A percentile compares a stretch with the other conserved stretches of the same genome.
phyloP scores from a whole-genome alignment of 305 asterid genomes.

The Fraxinus xanthoxyloides region DNA sequence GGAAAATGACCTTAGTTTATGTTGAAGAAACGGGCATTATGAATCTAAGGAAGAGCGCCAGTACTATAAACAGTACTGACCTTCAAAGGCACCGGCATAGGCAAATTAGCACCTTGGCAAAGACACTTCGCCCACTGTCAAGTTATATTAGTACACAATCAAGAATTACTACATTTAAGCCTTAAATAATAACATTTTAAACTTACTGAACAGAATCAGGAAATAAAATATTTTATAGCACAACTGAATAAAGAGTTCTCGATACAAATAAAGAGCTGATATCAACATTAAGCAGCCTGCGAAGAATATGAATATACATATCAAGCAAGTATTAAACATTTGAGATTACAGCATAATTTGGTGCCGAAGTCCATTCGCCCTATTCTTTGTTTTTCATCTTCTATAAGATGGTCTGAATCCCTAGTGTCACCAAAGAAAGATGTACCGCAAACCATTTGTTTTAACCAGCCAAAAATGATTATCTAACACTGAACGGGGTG shows the following conservation, averaged over 20 bases:
- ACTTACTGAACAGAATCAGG: neutral
- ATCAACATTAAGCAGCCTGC: neutral
- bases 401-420: too few relatives aligned
- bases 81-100: slow-evolving; percentile 62
- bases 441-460: too few relatives aligned
- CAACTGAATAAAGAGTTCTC: neutral
- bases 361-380: neutral
- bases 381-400: too few relatives aligned
- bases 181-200: neutral
- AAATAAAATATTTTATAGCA: too few relatives aligned
- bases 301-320: neutral
- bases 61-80: slow-evolving; percentile 8
- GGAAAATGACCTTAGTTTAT: neutral
- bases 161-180: neutral
- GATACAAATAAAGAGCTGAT: neutral
- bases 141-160: slow-evolving; percentile 19
- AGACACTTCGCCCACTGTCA: slow-evolving; percentile 92
- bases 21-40: neutral
- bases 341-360: neutral
- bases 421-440: neutral
- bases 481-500: too few relatives aligned
- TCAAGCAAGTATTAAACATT: neutral
- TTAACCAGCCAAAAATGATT: too few relatives aligned
- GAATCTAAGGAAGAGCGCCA: neutral
- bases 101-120: slow-evolving; percentile 84